A percentile compares a stretch with the other conserved stretches of the same genome.
Evolutionary conservation across 192 early-diverging fungal genomes (phyloP).

Genomic region (Coemansia reversa): DNA sequence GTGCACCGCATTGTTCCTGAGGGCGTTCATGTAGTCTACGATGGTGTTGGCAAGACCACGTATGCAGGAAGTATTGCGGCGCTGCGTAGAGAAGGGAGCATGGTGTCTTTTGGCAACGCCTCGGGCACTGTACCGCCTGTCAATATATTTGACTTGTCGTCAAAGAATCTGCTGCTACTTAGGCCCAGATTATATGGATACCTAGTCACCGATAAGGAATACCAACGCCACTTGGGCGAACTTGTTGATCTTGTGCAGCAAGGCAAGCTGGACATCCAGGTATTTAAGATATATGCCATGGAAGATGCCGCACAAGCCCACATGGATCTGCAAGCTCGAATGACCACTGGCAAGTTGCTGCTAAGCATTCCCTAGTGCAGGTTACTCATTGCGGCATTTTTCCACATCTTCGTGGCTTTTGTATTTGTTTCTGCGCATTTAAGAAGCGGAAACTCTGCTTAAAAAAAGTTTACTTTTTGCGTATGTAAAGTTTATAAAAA

Average conservation of each 20-base stretch:
- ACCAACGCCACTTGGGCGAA: conserved; percentile 57
- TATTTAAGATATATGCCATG: conserved; percentile 77
- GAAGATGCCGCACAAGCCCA: conserved; percentile 76
- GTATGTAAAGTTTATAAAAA: conserved; percentile 4
- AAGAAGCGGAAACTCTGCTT: neutral
- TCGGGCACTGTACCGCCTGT: conserved; percentile 75
- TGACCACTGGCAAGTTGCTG: conserved; percentile 72
- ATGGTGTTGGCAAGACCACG: conserved; percentile 90
- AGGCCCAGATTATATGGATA: conserved; percentile 76
- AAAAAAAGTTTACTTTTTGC: neutral
- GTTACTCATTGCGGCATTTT: conserved; percentile 7
- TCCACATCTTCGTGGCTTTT: neutral
- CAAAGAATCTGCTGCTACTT: conserved; percentile 73
- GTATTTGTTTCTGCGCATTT: neutral
- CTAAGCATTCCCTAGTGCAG: conserved; percentile 27
- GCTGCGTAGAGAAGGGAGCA: conserved; percentile 62
- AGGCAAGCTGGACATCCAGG: conserved; percentile 62
- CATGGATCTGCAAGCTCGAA: conserved; percentile 69
- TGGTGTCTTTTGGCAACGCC: conserved; percentile 89
- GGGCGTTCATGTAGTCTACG: conserved; percentile 80
- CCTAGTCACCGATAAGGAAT: conserved; percentile 66
- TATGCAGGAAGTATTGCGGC: conserved; percentile 72
- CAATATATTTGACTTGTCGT: conserved; percentile 57
- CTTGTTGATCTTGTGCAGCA: conserved; percentile 62
- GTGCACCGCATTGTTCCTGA: conserved; percentile 72